Conservation (phyloP, 2,329 filamentous ascomycete genomes). For the Neurospora sp. region DNA sequence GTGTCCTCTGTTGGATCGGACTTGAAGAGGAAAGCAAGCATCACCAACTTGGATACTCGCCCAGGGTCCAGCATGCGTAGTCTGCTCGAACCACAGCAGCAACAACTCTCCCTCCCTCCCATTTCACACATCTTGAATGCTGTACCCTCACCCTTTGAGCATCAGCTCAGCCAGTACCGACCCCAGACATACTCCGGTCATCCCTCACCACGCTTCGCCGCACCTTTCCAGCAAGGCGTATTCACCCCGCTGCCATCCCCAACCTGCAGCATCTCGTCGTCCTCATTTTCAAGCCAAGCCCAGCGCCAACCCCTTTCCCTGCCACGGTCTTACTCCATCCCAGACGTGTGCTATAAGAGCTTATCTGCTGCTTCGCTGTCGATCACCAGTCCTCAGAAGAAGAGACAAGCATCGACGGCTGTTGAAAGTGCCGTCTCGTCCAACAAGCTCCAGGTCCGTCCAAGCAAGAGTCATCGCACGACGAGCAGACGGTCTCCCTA, state of each 20-base stretch:
- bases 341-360: background rate
- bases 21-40: background rate
- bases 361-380: background rate
- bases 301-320: background rate
- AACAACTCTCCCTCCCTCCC: constrained; percentile 5
- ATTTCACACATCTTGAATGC: constrained; percentile 8
- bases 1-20: background rate
- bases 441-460: background rate
- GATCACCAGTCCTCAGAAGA: background rate
- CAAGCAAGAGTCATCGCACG: background rate
- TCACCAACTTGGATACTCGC: background rate
- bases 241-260: constrained; percentile 3
- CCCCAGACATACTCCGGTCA: background rate
- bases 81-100: background rate
- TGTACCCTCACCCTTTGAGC: constrained; percentile 2
- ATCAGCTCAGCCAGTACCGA: background rate
- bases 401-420: background rate
- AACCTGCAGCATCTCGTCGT: background rate
- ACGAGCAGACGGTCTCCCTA: background rate
- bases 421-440: background rate
- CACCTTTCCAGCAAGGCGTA: background rate
- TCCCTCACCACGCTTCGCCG: background rate
- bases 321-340: background rate
- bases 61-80: background rate
- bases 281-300: background rate